Percentiles rank a stretch among this genome's conserved stretches.
Evolutionary conservation across 257 asterid genomes (phyloP).

Genomic region (Gynochthodes officinalis): DNA sequence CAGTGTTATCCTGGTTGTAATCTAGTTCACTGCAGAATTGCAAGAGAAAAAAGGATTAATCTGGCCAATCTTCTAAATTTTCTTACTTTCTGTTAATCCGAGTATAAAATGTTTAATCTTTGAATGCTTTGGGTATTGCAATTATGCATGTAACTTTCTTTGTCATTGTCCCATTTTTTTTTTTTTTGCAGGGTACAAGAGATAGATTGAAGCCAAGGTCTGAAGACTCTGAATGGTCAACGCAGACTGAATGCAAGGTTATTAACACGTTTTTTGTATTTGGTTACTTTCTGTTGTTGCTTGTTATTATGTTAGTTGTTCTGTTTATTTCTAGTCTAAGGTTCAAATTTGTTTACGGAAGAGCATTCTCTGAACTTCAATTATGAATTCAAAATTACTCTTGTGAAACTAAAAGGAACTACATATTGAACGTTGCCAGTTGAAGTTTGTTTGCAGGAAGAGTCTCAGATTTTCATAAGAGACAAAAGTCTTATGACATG

Average conservation of each 20-base stretch:
- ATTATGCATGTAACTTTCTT: not conserved
- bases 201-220: conserved; percentile 27
- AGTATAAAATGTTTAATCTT: not conserved
- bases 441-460: not conserved
- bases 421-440: not conserved
- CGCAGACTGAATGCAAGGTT: conserved; percentile 49
- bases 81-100: not conserved
- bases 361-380: not conserved
- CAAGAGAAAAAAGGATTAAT: not conserved
- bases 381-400: not conserved
- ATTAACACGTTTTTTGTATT: not conserved
- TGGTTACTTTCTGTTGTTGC: not conserved
- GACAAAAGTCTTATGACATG: no score
- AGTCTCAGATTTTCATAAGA: not conserved
- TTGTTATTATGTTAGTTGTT: not conserved
- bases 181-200: conserved; percentile 27
- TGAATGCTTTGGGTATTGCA: not conserved
- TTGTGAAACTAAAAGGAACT: not conserved
- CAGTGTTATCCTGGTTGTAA: not conserved
- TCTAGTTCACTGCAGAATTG: not conserved
- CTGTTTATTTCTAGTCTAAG: not conserved
- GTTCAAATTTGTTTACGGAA: not conserved
- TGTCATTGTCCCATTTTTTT: not conserved
- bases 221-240: conserved; percentile 30
- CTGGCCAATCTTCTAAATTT: not conserved